Conservation (phyloP, 495 filamentous ascomycete genomes). For the Penicillium coprophilum region DNA sequence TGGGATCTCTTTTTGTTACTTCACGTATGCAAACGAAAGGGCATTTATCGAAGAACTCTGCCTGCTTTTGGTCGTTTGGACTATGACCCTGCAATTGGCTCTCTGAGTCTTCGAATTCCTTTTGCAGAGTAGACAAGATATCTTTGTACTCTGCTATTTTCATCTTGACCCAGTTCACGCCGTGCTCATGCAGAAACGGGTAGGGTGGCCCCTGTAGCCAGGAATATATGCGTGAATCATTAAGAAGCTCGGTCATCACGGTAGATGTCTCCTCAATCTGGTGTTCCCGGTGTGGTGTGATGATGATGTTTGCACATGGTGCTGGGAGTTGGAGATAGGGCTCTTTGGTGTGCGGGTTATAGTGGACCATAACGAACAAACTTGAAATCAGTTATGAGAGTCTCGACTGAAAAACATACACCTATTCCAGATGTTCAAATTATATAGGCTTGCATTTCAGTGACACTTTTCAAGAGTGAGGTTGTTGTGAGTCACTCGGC, state of each 20-base stretch:
- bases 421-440: neutral
- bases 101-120: slow-evolving; percentile 1
- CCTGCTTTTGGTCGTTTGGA: neutral
- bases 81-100: neutral
- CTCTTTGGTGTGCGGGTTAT: slow-evolving; percentile 20
- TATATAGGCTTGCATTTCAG: neutral
- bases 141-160: slow-evolving; percentile 1
- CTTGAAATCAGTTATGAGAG: neutral
- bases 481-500: slow-evolving; percentile 4
- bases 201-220: slow-evolving; percentile 24
- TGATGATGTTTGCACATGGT: slow-evolving; percentile 28
- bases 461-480: neutral
- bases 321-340: slow-evolving; percentile 29
- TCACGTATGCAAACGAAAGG: slow-evolving; percentile 31
- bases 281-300: slow-evolving; percentile 26
- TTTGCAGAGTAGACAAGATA: slow-evolving; percentile 3
- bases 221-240: slow-evolving; percentile 21
- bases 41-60: slow-evolving; percentile 18
- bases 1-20: slow-evolving; percentile 10
- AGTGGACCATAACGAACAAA: slow-evolving; percentile 12
- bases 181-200: slow-evolving; percentile 25
- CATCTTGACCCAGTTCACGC: slow-evolving; percentile 10
- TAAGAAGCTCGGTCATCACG: slow-evolving; percentile 15
- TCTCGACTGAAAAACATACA: neutral
- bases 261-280: slow-evolving; percentile 10